Percentiles rank a stretch among this genome's conserved stretches.
Evolutionary conservation across 2,329 filamentous ascomycete species (phyloP).

Genomic region (Cercospora nicotianae): DNA sequence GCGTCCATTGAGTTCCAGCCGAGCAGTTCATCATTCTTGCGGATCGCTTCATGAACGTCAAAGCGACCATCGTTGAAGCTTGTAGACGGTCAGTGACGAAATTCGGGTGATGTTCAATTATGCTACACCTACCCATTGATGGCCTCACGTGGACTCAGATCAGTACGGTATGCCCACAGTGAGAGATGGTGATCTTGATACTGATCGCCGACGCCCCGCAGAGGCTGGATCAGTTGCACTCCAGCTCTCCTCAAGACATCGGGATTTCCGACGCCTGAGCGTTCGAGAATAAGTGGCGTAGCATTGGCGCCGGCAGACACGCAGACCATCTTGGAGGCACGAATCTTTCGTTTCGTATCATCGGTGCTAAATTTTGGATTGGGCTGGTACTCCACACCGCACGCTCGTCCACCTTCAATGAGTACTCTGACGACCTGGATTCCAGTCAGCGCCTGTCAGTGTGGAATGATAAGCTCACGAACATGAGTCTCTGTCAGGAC

Average conservation of each 20-base stretch:
- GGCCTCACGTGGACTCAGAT: slow-evolving; percentile 49
- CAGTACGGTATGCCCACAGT: slow-evolving; percentile 54
- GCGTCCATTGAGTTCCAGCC: slow-evolving; percentile 61
- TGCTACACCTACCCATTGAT: slow-evolving; percentile 47
- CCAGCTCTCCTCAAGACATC: slow-evolving; percentile 20
- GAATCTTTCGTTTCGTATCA: slow-evolving; percentile 37
- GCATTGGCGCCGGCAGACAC: slow-evolving; percentile 58
- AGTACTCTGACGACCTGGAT: slow-evolving; percentile 48
- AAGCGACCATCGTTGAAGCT: slow-evolving; percentile 51
- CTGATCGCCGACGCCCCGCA: slow-evolving; percentile 20
- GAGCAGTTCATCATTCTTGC: slow-evolving; percentile 51
- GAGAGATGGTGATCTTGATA: slow-evolving; percentile 44
- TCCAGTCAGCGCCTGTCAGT: not conserved
- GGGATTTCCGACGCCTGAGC: slow-evolving; percentile 58
- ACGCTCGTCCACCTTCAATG: slow-evolving; percentile 47
- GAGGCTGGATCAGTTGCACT: slow-evolving; percentile 33
- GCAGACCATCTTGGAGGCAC: slow-evolving; percentile 59
- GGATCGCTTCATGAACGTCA: slow-evolving; percentile 47
- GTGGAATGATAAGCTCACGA: not conserved
- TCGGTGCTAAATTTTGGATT: slow-evolving; percentile 30
- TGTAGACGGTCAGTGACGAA: not conserved
- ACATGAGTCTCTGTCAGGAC: slow-evolving; percentile 54
- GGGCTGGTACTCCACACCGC: slow-evolving; percentile 59
- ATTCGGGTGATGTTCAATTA: not conserved
- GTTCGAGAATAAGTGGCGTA: slow-evolving; percentile 59